Percentiles rank a stretch among this genome's conserved stretches.
Conservation (phyloP, 495 filamentous ascomycete species). For the Aspergillus kassunensis region DNA sequence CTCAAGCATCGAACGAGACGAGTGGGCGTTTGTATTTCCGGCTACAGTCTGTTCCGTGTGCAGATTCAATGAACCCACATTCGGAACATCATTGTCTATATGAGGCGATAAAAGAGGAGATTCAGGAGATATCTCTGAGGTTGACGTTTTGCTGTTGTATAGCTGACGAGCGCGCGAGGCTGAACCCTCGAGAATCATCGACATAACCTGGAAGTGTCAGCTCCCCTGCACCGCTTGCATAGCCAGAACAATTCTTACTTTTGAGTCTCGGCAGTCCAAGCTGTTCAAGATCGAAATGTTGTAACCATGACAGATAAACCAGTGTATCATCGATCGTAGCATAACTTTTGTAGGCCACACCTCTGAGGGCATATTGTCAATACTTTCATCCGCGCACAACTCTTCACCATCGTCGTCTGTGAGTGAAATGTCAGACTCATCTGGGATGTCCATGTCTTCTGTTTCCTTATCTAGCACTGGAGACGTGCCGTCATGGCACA, state of each 20-base stretch:
- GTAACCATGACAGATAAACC: conserved; percentile 44
- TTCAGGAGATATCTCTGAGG: background rate
- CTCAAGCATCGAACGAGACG: background rate
- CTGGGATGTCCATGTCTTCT: too few species aligned
- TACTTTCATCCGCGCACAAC: background rate
- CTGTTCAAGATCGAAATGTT: conserved; percentile 58
- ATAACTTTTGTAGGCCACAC: conserved; percentile 15
- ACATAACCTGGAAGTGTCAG: conserved; percentile 28
- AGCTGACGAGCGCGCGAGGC: conserved; percentile 5
- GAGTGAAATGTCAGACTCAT: background rate
- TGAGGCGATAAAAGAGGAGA: background rate
- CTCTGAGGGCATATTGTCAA: background rate
- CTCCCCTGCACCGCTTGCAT: background rate
- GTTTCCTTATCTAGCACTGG: background rate
- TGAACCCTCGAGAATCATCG: conserved; percentile 44
- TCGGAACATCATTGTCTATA: background rate
- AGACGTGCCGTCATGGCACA: conserved; percentile 59
- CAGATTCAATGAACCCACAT: background rate
- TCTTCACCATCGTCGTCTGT: background rate
- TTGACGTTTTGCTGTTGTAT: background rate
- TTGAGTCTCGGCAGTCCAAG: conserved; percentile 57
- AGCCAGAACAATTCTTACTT: conserved; percentile 30
- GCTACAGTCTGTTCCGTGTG: background rate
- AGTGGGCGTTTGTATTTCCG: too few species aligned
- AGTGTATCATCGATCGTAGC: conserved; percentile 46